Percentiles rank a stretch among this genome's conserved stretches.
Evolutionary conservation across 2,329 filamentous ascomycete species (phyloP).

Genomic region (Helotiales sp.): DNA sequence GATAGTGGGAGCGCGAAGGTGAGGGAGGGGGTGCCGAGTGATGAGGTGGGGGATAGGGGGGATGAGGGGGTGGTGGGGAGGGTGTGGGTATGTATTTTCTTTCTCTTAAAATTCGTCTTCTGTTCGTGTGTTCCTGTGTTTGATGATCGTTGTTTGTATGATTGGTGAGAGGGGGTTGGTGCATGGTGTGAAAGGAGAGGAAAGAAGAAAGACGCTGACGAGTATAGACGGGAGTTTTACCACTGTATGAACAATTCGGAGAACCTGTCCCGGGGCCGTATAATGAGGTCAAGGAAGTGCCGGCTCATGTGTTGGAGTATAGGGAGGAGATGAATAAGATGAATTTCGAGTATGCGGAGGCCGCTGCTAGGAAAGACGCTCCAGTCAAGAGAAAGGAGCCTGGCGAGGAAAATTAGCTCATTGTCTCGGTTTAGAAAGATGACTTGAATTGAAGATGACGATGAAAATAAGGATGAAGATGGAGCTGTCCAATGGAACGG

Average conservation of each 20-base stretch:
- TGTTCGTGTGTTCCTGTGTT: not conserved
- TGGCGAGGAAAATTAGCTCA: conserved; percentile 36
- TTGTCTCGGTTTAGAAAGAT: not conserved
- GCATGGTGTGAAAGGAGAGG: too few species aligned
- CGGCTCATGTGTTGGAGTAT: conserved; percentile 56
- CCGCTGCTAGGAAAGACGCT: conserved; percentile 47
- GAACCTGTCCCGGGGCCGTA: conserved; percentile 28
- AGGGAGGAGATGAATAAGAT: conserved; percentile 48
- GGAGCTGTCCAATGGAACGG: too few species aligned
- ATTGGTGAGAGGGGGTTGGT: too few species aligned
- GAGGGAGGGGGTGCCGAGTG: conserved; percentile 62
- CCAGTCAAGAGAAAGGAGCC: conserved; percentile 51
- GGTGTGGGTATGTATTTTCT: conserved; percentile 43
- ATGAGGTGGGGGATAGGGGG: conserved; percentile 49
- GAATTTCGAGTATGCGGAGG: conserved; percentile 43
- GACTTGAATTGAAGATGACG: too few species aligned
- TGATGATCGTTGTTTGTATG: too few species aligned
- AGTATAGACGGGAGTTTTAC: conserved; percentile 58
- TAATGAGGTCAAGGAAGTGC: conserved; percentile 39
- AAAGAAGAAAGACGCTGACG: conserved; percentile 22
- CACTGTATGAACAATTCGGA: conserved; percentile 64
- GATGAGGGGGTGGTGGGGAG: conserved; percentile 41
- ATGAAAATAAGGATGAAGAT: too few species aligned
- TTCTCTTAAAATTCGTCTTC: not conserved
- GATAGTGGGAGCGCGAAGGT: conserved; percentile 75